Percentiles rank a stretch among this genome's conserved stretches.
These are phyloP conservation scores for Neofusicoccum cordaticola DNA, from an alignment of 2,329 filamentous ascomycete species.

Conservation along the genomic window DNA sequence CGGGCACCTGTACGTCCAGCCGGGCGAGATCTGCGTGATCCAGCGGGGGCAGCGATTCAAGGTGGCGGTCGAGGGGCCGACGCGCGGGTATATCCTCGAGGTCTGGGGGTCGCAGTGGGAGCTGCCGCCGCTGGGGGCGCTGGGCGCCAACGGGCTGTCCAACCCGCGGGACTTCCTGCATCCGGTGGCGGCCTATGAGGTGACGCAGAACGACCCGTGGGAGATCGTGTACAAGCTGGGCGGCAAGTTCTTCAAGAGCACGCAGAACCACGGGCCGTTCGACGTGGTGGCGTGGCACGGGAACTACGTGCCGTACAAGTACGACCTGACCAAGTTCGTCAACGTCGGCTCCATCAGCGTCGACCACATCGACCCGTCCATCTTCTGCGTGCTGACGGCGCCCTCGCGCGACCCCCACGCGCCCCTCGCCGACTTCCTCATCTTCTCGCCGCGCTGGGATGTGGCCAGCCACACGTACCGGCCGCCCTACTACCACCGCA, in stretches of 20 bases:
- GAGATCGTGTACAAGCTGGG: constrained; percentile 55
- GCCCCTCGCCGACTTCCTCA: constrained; percentile 63
- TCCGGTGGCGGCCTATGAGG: constrained; percentile 65
- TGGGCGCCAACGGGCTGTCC: constrained; percentile 40
- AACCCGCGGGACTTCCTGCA: constrained; percentile 65
- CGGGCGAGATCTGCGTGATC: constrained; percentile 65
- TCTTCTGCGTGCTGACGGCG: constrained; percentile 67
- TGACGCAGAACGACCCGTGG: constrained; percentile 39
- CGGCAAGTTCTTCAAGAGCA: constrained; percentile 63
- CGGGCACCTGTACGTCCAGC: constrained; percentile 70
- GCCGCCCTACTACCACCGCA: constrained; percentile 63
- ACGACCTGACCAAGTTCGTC: constrained; percentile 75
- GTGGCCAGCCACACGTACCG: constrained; percentile 61
- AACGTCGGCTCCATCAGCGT: constrained; percentile 70
- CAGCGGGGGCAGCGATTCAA: constrained; percentile 40
- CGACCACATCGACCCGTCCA: constrained; percentile 75
- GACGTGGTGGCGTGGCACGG: constrained; percentile 81
- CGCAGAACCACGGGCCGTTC: constrained; percentile 69
- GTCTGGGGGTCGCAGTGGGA: constrained; percentile 42
- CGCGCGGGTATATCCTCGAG: constrained; percentile 41
- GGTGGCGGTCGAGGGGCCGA: constrained; percentile 31
- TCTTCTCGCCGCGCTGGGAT: constrained; percentile 64
- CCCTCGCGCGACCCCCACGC: constrained; percentile 58
- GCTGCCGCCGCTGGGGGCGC: constrained; percentile 38
- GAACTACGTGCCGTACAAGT: constrained; percentile 73